Base-by-base conservation (phyloP, 352 stramenopile genomes). In the Pythium rishiriense region DNA sequence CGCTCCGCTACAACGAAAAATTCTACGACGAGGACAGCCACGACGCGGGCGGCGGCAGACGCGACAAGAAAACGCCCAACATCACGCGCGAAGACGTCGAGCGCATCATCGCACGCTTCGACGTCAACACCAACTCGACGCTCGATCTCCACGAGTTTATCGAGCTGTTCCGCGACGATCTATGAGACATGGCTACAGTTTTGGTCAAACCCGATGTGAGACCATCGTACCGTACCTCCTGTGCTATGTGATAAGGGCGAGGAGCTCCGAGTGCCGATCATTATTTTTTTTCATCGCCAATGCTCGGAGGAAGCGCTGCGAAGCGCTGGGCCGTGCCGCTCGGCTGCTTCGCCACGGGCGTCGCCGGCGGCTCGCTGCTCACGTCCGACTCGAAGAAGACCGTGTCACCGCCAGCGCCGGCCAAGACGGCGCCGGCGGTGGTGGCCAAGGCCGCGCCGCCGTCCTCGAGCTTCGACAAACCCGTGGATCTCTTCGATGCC, bases 61-160 rank as follows among this genome's bases (percentile, higher is more conserved):
- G n/a, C 11, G 35, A 22, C n/a, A 41, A 12, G 4, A 55, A 46
- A 22, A n/a, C n/a, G 11, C 47, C 17, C 12, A 50, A 59, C 29
- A 51, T 90, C 41, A 85, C 83, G 0, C 74, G 72, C 17, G 78
- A 88, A 6, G 85, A 94, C 54, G 72, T 94, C 26, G 62, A 67
- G 42, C 78, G 80, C 45, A 90, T 94, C 62, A 86, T 94, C 47
- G 79, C 77, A n/a, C 67, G 79, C 52, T 94, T 91, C 54, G 85
- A 93, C 64, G 62, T 75, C 5, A 83, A 94, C 59, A 81, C 83
- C 48, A 94, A 89, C 63, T 75, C 79, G 25, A 79, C 79, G 7
- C 73, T 94, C 35, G 81, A 94, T 68, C 68, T 94, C 11, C 28
- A 79, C 58, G 83, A 94, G 65, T 94, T 94, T 56, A 82, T 90